A percentile compares a stretch with the other conserved stretches of the same genome.
phyloP scores from a whole-genome alignment of 257 asterid species.

The Voacanga thouarsii region DNA sequence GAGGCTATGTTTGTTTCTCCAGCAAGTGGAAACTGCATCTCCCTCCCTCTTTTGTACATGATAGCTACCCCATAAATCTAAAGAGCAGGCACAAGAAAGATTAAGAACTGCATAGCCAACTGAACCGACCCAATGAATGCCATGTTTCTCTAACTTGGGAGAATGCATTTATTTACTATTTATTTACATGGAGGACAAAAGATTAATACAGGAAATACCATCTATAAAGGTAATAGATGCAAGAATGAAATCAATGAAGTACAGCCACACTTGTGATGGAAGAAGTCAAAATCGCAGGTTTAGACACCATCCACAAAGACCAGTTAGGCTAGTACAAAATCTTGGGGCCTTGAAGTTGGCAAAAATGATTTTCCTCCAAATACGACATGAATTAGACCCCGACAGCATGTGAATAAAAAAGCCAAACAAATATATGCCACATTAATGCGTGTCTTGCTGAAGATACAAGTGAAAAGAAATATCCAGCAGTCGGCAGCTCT shows the following conservation, averaged over 20 bases:
- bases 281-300: too few relatives aligned
- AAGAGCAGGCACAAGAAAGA: neutral
- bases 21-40: neutral
- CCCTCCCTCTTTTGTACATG: neutral
- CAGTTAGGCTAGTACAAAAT: too few relatives aligned
- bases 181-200: neutral
- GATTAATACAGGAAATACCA: neutral
- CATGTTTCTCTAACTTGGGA: neutral
- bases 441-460: neutral
- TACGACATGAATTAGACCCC: neutral
- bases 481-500: neutral
- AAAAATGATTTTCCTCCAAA: neutral
- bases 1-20: neutral
- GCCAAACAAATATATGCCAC: neutral
- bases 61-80: neutral
- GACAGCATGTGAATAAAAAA: neutral
- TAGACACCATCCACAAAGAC: neutral
- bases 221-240: neutral
- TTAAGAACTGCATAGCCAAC: too few relatives aligned
- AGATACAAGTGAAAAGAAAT: constrained; percentile 2
- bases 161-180: neutral
- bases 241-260: neutral
- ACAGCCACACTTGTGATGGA: too few relatives aligned
- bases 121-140: neutral
- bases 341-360: too few relatives aligned